phyloP scores from a whole-genome alignment of 768 basidiomycete genomes.

The Gymnopilus dilepis region DNA sequence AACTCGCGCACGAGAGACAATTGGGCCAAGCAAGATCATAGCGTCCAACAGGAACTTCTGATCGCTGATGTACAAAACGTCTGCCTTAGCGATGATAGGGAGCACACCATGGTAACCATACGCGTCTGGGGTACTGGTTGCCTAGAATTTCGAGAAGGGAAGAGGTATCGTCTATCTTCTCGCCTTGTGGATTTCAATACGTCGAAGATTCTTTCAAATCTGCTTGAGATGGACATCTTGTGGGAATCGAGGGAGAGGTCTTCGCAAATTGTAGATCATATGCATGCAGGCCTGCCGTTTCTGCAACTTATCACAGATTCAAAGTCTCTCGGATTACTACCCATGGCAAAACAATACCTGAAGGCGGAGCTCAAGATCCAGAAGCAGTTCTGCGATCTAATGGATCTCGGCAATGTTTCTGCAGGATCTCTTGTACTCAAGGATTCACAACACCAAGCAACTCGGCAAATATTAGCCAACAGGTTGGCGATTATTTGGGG shows the following conservation, averaged over 20 bases:
- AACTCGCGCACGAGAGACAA: conserved; percentile 39
- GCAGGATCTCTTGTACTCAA: conserved; percentile 49
- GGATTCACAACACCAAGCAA: conserved; percentile 51
- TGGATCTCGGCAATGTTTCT: conserved; percentile 34
- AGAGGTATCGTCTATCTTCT: conserved; percentile 49
- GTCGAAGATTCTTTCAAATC: conserved; percentile 47
- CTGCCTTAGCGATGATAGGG: conserved; percentile 29
- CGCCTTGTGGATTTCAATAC: conserved; percentile 60
- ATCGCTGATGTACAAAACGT: conserved; percentile 49
- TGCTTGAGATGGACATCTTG: conserved; percentile 52
- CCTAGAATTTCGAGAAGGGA: conserved; percentile 34
- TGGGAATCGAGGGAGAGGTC: conserved; percentile 31
- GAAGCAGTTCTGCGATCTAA: conserved; percentile 42
- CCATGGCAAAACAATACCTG: conserved; percentile 32
- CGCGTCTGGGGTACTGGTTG: conserved; percentile 43
- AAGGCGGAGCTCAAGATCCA: conserved; percentile 46
- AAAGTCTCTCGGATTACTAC: conserved; percentile 38
- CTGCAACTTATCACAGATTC: conserved; percentile 51
- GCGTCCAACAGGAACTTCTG: conserved; percentile 42
- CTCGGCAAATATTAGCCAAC: conserved; percentile 47
- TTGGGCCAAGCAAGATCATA: conserved; percentile 44
- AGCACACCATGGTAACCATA: conserved; percentile 40
- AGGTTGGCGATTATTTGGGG: conserved; percentile 56
- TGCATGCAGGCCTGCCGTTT: conserved; percentile 42
- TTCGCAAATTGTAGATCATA: conserved; percentile 10